Evolutionary conservation across 1,284 basidiomycete species (phyloP).

Genomic region (Fomes fomentarius): DNA sequence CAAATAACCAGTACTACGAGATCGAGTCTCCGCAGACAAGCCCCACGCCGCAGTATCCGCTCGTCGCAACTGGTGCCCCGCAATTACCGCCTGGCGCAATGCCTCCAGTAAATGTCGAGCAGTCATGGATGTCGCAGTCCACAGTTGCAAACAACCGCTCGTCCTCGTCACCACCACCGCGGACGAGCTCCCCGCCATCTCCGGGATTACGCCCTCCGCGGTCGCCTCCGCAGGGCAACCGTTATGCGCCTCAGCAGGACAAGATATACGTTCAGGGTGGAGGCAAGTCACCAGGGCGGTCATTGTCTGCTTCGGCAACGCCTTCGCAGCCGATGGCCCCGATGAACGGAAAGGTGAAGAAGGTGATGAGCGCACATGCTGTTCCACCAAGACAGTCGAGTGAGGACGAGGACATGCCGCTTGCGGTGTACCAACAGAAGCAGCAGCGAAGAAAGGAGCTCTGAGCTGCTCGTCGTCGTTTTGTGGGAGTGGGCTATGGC

Average conservation of each 20-base stretch:
- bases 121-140: slow-evolving; percentile 34
- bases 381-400: slow-evolving; percentile 44
- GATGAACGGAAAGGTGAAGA: slow-evolving; percentile 61
- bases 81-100: slow-evolving; percentile 65
- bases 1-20: slow-evolving; percentile 37
- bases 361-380: slow-evolving; percentile 68
- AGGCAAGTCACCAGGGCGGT: slow-evolving; percentile 53
- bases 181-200: slow-evolving; percentile 34
- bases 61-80: slow-evolving; percentile 24
- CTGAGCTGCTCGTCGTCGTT: too few species aligned
- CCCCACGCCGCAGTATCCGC: slow-evolving; percentile 36
- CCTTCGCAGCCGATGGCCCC: slow-evolving; percentile 43
- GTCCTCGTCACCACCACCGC: slow-evolving; percentile 40
- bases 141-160: slow-evolving; percentile 22
- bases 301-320: slow-evolving; percentile 64
- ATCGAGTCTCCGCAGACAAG: slow-evolving; percentile 30
- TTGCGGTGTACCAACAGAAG: slow-evolving; percentile 77
- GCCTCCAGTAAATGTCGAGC: slow-evolving; percentile 46
- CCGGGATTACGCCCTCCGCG: slow-evolving; percentile 35
- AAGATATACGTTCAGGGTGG: slow-evolving; percentile 32
- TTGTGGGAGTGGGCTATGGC: too few species aligned
- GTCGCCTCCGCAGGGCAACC: slow-evolving; percentile 43
- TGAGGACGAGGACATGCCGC: slow-evolving; percentile 77
- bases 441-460: slow-evolving; percentile 54
- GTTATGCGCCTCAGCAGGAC: slow-evolving; percentile 40